A percentile compares a stretch with the other conserved stretches of the same genome.
These are phyloP conservation scores for Cenchrus fungigraminus DNA, from an alignment of 176 grass and related monocot species.

Conservation along the genomic window DNA sequence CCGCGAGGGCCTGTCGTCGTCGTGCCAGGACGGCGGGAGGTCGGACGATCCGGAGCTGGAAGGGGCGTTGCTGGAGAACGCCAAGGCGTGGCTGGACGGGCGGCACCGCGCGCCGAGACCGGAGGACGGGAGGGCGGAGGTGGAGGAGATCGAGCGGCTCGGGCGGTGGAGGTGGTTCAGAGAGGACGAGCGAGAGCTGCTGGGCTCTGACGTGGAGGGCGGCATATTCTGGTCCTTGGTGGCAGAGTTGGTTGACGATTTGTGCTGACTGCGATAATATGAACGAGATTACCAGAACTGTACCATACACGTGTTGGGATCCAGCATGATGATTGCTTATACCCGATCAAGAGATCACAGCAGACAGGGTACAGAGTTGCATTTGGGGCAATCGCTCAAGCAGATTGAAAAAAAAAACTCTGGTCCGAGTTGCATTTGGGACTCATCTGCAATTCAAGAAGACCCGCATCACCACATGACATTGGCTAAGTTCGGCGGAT, in stretches of 20 bases:
- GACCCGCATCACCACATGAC: no score
- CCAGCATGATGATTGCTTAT: no score
- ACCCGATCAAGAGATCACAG: no score
- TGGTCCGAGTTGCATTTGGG: no score
- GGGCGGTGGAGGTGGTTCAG: slow-evolving; percentile 63
- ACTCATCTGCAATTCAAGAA: no score
- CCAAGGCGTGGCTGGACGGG: slow-evolving; percentile 58
- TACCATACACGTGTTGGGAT: no score
- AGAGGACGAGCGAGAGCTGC: slow-evolving; percentile 38
- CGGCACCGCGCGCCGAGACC: background rate
- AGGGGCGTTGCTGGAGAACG: slow-evolving; percentile 31
- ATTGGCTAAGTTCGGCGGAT: no score
- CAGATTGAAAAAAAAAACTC: no score
- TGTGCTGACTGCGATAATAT: slow-evolving; percentile 1
- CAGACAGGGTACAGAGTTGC: no score
- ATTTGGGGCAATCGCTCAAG: no score
- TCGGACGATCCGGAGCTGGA: background rate
- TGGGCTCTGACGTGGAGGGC: slow-evolving; percentile 44
- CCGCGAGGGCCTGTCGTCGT: slow-evolving; percentile 18
- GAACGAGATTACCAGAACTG: no score
- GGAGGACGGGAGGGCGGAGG: slow-evolving; percentile 17
- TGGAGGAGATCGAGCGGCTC: slow-evolving; percentile 54
- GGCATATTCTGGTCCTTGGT: slow-evolving; percentile 53
- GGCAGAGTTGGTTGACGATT: slow-evolving; percentile 55
- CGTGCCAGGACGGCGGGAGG: background rate